Base-by-base conservation (phyloP, 2,329 filamentous ascomycete genomes). In the Fonsecaea pedrosoi region DNA sequence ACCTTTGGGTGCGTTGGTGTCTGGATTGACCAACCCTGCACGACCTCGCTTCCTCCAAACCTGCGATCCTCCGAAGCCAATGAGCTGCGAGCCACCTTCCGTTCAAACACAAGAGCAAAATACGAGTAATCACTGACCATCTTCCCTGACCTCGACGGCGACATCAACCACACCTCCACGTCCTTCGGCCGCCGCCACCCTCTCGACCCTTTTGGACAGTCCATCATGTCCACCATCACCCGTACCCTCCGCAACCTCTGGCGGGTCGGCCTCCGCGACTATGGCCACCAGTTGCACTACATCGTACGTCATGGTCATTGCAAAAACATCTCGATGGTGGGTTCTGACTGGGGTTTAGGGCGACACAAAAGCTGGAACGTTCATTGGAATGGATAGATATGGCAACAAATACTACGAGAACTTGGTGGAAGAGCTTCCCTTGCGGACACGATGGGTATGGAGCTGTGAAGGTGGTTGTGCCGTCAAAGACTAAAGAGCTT, bases 361-460 rank as follows among this genome's bases (percentile, higher is more conserved):
- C 84, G 95, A 99, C 82, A 99, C 95, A 81, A 99, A 99, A 84
- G 89, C 91, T 77, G 96, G 95, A 76, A 89, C 87, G 53, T 85
- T 96, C 73, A 87, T 99, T 72, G 95, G 90, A 75, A 87, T 83
- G 76, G 95, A 99, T 84, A 88, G 89, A 80, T 96, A 89, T 78
- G 96, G 95, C 80, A 99, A 99, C 88, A 98, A 97, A 84, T 99
- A 86, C 86, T 99, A 88, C 79, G 95, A 99, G 86, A 97, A 99
- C 84, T 81, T 88, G 76, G 82, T 84, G 69, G 93, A 98, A 78
- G 95, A 99, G 81, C 86, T 99, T 67, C 95, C 95, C 66, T 84
- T 96, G 84, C 78, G 70, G 59, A 60, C 68, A 13, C 48, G 67
- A 68, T 69, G 67, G 67, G 63, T 69, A 63, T 18, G 64, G 35